phyloP scores from a whole-genome alignment of 495 filamentous ascomycete genomes.

The Choiromyces venosus region DNA sequence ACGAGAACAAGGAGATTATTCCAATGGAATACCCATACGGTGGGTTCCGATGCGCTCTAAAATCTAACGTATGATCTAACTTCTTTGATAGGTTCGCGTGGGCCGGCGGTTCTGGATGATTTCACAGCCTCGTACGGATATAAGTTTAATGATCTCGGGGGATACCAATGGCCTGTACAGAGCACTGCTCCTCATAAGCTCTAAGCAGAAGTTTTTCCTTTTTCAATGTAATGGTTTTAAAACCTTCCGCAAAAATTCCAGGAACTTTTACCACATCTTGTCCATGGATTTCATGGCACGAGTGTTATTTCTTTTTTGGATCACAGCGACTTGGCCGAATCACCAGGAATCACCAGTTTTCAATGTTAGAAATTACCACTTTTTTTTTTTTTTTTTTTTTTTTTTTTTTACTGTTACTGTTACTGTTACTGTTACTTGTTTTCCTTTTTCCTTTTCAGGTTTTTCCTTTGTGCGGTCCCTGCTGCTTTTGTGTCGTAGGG shows the following conservation, averaged over 20 bases:
- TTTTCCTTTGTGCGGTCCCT: background rate
- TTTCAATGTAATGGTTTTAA: background rate
- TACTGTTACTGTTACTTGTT: too few species aligned
- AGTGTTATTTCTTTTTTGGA: conserved; percentile 1
- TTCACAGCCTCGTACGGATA: conserved; percentile 97
- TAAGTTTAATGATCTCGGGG: conserved; percentile 95
- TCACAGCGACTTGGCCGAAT: background rate
- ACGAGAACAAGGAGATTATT: conserved; percentile 97
- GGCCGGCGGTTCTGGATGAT: conserved; percentile 92
- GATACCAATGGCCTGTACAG: conserved; percentile 88
- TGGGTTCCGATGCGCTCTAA: conserved; percentile 49
- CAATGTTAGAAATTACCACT: conserved; percentile 2
- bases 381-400: background rate
- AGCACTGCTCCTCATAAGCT: conserved; percentile 62
- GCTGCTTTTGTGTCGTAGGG: background rate
- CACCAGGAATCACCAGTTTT: background rate
- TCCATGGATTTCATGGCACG: background rate
- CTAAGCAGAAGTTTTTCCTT: conserved; percentile 46
- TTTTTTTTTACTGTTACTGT: background rate
- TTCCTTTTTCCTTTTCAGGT: background rate
- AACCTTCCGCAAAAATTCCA: background rate
- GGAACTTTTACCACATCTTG: background rate
- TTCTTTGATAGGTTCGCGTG: conserved; percentile 70
- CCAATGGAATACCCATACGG: conserved; percentile 99
- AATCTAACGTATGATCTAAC: conserved; percentile 25